Evolutionary conservation across 768 basidiomycete species (phyloP), one percentile per base, ranked within the genome.

Genomic region (Lactarius indigo): DNA sequence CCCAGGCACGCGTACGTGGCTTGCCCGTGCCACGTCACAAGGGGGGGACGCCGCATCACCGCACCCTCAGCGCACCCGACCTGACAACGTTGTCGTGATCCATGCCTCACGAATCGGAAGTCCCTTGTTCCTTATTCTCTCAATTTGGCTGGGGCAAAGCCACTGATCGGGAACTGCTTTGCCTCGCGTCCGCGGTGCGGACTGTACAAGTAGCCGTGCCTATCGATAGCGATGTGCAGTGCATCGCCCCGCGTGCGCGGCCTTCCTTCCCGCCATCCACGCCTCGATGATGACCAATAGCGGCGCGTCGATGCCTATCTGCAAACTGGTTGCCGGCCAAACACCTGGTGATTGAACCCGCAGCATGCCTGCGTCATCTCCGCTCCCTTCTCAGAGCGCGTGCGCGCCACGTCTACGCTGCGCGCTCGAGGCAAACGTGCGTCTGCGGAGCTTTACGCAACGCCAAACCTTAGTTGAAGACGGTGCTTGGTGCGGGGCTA

Each of bases 351-450:
- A 23, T 54, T 44, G 65, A 58, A 54, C 58, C 65, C 65, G 61
- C 65, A 66, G 61, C 61, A 58, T 66, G 61, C 42, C 61, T 66
- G 65, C 66, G 66, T 68, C 66, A 68, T 68, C 63, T 68, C 66
- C 66, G 66, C 58, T 63, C 39, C 23, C 65, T 63, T 59, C 61
- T 58, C 61, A 23, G 17, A 57, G 12, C 50, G 57, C 61, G 37
- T 63, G 61, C 61, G 61, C 57, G 56, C 47, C 65, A 59, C 61
- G 57, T 57, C 61, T 66, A 57, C 47, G 57, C 57, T 52, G 66
- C 61, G 63, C 58, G 62, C 52, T 57, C 58, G 58, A 63, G 66
- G 66, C 52, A 60, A 31, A 30, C 62, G 58, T 64, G 63, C 28
- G 58, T 60, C 50, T 37, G 57, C 37, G 55, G 47, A 30, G 52